These are phyloP conservation scores for Salix suchowensis DNA, from an alignment of 345 rosid species.

Conservation along the genomic window DNA sequence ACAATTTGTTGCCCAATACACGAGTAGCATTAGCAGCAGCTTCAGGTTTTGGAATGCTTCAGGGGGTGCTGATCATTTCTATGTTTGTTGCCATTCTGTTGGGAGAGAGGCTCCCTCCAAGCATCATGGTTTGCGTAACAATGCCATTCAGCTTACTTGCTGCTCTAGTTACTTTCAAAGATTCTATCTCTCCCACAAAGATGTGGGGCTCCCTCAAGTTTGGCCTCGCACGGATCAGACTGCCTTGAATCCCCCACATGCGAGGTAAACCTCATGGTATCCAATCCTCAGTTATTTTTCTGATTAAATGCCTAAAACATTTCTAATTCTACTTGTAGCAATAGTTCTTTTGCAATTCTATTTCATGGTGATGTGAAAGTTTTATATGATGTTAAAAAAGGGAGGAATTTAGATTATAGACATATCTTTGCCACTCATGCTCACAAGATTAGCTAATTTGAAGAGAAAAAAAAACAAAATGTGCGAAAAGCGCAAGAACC, in stretches of 20 bases:
- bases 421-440: too few species aligned
- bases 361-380: not conserved
- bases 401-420: too few species aligned
- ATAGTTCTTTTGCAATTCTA: not conserved
- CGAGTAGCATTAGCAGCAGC: slow-evolving; percentile 9
- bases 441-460: not conserved
- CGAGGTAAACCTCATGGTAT: slow-evolving; percentile 18
- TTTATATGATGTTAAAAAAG: too few species aligned
- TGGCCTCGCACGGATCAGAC: slow-evolving; percentile 35
- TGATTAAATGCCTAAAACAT: not conserved
- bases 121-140: slow-evolving; percentile 24
- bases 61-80: slow-evolving; percentile 41
- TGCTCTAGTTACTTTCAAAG: slow-evolving; percentile 43
- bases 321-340: not conserved
- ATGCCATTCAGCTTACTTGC: slow-evolving; percentile 41
- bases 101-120: slow-evolving; percentile 33
- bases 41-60: slow-evolving; percentile 44
- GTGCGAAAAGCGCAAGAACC: too few species aligned
- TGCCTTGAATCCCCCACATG: slow-evolving; percentile 28
- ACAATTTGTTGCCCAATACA: slow-evolving; percentile 24
- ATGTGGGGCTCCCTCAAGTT: slow-evolving; percentile 42
- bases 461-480: not conserved
- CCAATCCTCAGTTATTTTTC: not conserved
- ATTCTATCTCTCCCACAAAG: slow-evolving; percentile 35
- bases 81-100: slow-evolving; percentile 39